Evolutionary conservation across 1,139 yeast species (phyloP).

Genomic region (Blastobotrys apis): DNA sequence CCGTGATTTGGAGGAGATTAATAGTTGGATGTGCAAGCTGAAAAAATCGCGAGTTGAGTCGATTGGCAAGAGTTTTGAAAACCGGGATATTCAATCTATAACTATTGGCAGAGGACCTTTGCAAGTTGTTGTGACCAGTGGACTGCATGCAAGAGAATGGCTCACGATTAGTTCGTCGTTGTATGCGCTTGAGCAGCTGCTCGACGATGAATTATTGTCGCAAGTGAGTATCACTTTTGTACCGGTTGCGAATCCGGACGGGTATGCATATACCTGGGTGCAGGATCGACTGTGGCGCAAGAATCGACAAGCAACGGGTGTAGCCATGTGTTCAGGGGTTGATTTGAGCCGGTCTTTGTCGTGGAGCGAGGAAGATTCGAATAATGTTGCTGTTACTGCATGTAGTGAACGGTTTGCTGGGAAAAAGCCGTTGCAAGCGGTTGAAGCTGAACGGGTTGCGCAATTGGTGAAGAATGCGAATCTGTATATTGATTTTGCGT

Average conservation of each 20-base stretch:
- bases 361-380: conserved; percentile 38
- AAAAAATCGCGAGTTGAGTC: conserved; percentile 52
- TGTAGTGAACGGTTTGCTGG: conserved; percentile 52
- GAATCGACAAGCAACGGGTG: conserved; percentile 70
- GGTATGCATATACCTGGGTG: conserved; percentile 79
- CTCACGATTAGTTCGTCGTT: conserved; percentile 67
- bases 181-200: conserved; percentile 53
- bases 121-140: conserved; percentile 67
- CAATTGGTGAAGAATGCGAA: conserved; percentile 54
- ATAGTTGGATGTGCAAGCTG: conserved; percentile 39
- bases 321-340: conserved; percentile 69
- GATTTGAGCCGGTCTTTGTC: conserved; percentile 88
- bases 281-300: conserved; percentile 83
- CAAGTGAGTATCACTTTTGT: conserved; percentile 50
- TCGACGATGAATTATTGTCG: conserved; percentile 45
- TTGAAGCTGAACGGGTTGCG: conserved; percentile 64
- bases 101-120: conserved; percentile 47
- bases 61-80: conserved; percentile 73
- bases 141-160: conserved; percentile 92
- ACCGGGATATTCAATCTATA: conserved; percentile 61
- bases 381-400: conserved; percentile 4
- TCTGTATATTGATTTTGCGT: conserved; percentile 79
- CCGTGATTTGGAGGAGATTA: conserved; percentile 61
- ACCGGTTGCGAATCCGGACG: conserved; percentile 89
- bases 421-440: conserved; percentile 67